A percentile compares a stretch with the other conserved stretches of the same genome.
Conservation (phyloP, 2,329 filamentous ascomycete genomes). For the Aspergillus ochraceus region DNA sequence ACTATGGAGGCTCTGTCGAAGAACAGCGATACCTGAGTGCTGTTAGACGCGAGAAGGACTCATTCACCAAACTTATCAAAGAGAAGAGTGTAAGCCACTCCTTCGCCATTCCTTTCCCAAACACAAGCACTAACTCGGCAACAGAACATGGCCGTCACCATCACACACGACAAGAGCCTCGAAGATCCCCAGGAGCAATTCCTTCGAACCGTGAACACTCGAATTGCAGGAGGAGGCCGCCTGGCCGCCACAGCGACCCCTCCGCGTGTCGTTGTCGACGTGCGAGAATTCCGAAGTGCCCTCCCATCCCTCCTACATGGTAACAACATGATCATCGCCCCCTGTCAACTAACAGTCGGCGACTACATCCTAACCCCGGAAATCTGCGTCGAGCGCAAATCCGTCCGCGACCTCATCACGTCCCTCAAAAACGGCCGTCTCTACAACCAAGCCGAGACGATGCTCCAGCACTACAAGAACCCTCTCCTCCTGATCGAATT, state of each 20-base stretch:
- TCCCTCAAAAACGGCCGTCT: constrained; percentile 90
- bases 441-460: constrained; percentile 87
- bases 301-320: constrained; percentile 89
- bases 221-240: constrained; percentile 89
- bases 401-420: constrained; percentile 82
- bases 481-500: constrained; percentile 97
- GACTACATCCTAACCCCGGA: constrained; percentile 91
- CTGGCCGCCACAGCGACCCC: constrained; percentile 81
- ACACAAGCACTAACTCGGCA: constrained; percentile 14
- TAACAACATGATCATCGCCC: constrained; percentile 81
- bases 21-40: constrained; percentile 89
- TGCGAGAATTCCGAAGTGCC: constrained; percentile 92
- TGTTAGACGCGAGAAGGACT: constrained; percentile 92
- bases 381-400: constrained; percentile 94
- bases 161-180: constrained; percentile 70
- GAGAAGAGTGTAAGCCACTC: constrained; percentile 69
- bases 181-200: constrained; percentile 89
- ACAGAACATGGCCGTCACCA: constrained; percentile 79
- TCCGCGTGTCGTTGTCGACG: constrained; percentile 89
- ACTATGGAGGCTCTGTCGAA: constrained; percentile 91
- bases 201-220: constrained; percentile 90
- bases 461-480: constrained; percentile 88
- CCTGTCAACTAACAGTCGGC: constrained; percentile 93
- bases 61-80: constrained; percentile 91
- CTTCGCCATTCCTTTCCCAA: background rate